Conservation (phyloP, 192 early-diverging fungal species). For the Backusella mclennaniae region DNA sequence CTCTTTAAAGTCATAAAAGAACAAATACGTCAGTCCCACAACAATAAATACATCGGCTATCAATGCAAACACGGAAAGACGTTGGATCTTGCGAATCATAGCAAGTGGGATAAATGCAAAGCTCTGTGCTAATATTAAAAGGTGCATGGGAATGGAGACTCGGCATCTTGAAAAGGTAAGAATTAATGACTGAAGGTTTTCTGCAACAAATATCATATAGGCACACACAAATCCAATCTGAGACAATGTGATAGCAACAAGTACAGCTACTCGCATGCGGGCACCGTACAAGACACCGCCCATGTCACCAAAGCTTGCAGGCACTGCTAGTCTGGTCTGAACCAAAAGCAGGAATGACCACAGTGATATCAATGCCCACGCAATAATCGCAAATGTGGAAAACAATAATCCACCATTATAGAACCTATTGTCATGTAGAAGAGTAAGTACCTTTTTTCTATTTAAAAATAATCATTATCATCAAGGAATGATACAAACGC, state of each 20-base stretch:
- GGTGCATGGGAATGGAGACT: conserved; percentile 41
- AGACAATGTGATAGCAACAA: conserved; percentile 46
- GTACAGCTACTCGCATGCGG: conserved; percentile 61
- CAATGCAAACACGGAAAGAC: conserved; percentile 78
- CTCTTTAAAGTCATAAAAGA: conserved; percentile 69
- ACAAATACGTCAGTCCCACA: conserved; percentile 79
- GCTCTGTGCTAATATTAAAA: conserved; percentile 72
- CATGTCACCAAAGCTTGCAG: conserved; percentile 72
- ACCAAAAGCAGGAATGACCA: conserved; percentile 68
- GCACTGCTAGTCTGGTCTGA: conserved; percentile 58
- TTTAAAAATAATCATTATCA: neutral
- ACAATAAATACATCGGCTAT: conserved; percentile 93
- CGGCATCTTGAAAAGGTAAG: conserved; percentile 75
- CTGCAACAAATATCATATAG: conserved; percentile 88
- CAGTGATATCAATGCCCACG: conserved; percentile 60
- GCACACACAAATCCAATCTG: conserved; percentile 90
- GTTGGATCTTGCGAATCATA: conserved; percentile 88
- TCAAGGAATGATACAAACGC: conserved; percentile 10
- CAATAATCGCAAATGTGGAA: conserved; percentile 54
- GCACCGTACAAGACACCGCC: conserved; percentile 63
- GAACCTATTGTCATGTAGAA: conserved; percentile 37
- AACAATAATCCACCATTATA: conserved; percentile 65
- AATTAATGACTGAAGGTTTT: conserved; percentile 79
- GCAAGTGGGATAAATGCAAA: conserved; percentile 81
- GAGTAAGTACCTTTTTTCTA: neutral